Conservation (phyloP, 148 eudicot genomes). For the Amaranthus palmeri region DNA sequence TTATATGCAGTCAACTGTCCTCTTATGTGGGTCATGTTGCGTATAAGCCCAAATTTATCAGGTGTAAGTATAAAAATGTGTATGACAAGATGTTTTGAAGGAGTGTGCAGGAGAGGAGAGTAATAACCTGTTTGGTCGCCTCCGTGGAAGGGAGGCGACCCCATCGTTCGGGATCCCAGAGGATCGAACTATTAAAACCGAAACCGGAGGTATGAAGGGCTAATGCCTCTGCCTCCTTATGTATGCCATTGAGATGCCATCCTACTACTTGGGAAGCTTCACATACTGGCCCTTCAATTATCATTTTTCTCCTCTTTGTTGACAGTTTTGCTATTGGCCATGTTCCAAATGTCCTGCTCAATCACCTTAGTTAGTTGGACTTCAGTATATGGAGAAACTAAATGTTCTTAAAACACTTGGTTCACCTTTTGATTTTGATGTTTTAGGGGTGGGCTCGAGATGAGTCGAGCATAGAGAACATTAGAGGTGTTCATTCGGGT, state of each 20-base stretch:
- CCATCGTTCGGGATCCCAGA: conserved; percentile 99
- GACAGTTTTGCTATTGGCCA: conserved; percentile 79
- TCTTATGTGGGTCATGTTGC: too few relatives aligned
- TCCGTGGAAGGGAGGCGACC: conserved; percentile 70
- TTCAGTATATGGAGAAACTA: too few relatives aligned
- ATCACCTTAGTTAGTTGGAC: neutral
- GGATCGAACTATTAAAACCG: conserved; percentile 89
- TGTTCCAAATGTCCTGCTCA: conserved; percentile 76
- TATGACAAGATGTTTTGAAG: neutral
- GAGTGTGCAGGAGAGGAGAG: neutral
- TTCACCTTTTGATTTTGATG: too few relatives aligned
- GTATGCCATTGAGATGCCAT: conserved; percentile 62
- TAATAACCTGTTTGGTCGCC: conserved; percentile 62
- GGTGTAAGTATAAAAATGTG: too few relatives aligned
- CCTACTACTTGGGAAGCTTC: conserved; percentile 69
- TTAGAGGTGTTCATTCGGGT: too few relatives aligned
- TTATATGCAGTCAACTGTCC: too few relatives aligned
- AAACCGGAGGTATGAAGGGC: conserved; percentile 69
- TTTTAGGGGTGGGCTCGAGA: too few relatives aligned
- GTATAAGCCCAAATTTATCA: too few relatives aligned
- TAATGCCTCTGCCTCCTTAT: conserved; percentile 30
- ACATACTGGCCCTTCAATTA: conserved; percentile 85
- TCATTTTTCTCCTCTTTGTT: conserved; percentile 52
- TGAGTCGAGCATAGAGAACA: too few relatives aligned
- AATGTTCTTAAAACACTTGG: too few relatives aligned